These are phyloP conservation scores for Linnemannia elongata DNA, from an alignment of 192 early-diverging fungal species.

Conservation along the genomic window DNA sequence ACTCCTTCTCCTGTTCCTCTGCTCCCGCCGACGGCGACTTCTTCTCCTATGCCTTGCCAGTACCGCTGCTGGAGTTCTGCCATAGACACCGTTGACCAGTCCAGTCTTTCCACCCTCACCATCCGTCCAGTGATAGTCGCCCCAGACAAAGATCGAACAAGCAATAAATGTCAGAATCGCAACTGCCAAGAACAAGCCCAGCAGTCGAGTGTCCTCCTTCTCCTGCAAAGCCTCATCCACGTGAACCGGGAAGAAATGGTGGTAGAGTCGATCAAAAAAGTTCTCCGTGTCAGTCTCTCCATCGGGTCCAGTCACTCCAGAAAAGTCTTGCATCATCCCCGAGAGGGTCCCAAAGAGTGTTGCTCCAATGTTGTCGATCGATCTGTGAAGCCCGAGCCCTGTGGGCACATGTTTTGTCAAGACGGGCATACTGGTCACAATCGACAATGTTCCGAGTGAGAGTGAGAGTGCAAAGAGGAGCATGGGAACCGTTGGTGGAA, in stretches of 20 bases:
- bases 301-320: not conserved
- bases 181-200: conserved; percentile 45
- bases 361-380: conserved; percentile 62
- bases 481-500: conserved; percentile 59
- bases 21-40: not conserved
- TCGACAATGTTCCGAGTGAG: conserved; percentile 51
- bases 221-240: conserved; percentile 31
- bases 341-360: conserved; percentile 56
- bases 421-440: conserved; percentile 58
- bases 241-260: conserved; percentile 42
- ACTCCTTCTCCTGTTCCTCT: conserved; percentile 26
- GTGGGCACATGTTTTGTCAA: conserved; percentile 61
- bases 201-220: conserved; percentile 31
- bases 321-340: conserved; percentile 55
- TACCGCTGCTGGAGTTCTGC: not conserved
- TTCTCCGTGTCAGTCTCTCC: conserved; percentile 27
- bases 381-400: conserved; percentile 56
- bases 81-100: conserved; percentile 45
- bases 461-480: conserved; percentile 58
- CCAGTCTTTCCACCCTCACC: conserved; percentile 54
- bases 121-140: conserved; percentile 55
- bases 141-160: conserved; percentile 50
- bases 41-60: not conserved
- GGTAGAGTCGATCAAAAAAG: conserved; percentile 48
- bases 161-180: conserved; percentile 21